A percentile compares a stretch with the other conserved stretches of the same genome.
Evolutionary conservation across 2,329 filamentous ascomycete species (phyloP).

Genomic region (Pyrenophora tritici-repentis): DNA sequence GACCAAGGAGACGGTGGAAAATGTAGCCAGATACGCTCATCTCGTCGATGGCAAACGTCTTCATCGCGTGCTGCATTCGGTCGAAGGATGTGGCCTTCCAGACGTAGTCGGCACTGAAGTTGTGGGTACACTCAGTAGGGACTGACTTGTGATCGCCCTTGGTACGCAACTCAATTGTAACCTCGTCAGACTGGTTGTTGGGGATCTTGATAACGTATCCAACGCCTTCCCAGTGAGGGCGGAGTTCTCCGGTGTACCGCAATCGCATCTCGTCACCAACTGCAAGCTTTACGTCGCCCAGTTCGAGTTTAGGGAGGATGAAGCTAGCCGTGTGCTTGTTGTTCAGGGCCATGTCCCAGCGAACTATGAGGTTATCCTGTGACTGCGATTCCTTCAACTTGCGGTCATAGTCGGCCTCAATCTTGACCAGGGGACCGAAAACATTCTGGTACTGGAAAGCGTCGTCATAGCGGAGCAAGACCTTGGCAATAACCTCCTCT

Average conservation of each 20-base stretch:
- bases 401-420: constrained; percentile 98
- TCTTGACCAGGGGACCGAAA: constrained; percentile 96
- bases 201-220: constrained; percentile 99
- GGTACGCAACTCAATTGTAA: constrained; percentile 90
- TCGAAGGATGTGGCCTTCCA: constrained; percentile 99
- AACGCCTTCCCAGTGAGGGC: constrained; percentile 92
- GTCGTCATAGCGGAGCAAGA: constrained; percentile 92
- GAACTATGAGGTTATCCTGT: constrained; percentile 90
- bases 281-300: constrained; percentile 95
- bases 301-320: constrained; percentile 92
- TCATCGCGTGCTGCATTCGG: constrained; percentile 99
- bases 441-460: constrained; percentile 99
- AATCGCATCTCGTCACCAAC: constrained; percentile 98
- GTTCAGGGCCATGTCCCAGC: constrained; percentile 94
- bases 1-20: constrained; percentile 93
- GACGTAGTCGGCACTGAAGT: constrained; percentile 98
- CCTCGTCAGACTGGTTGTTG: constrained; percentile 98
- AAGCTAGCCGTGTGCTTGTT: constrained; percentile 97
- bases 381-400: constrained; percentile 98
- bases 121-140: constrained; percentile 93
- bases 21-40: constrained; percentile 99
- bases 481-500: constrained; percentile 92
- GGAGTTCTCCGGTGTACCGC: constrained; percentile 92
- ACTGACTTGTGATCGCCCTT: constrained; percentile 96
- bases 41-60: constrained; percentile 96